Evolutionary conservation across 495 filamentous ascomycete genomes (phyloP), one percentile per base, ranked within the genome.

Genomic region (Darksidea phi): DNA sequence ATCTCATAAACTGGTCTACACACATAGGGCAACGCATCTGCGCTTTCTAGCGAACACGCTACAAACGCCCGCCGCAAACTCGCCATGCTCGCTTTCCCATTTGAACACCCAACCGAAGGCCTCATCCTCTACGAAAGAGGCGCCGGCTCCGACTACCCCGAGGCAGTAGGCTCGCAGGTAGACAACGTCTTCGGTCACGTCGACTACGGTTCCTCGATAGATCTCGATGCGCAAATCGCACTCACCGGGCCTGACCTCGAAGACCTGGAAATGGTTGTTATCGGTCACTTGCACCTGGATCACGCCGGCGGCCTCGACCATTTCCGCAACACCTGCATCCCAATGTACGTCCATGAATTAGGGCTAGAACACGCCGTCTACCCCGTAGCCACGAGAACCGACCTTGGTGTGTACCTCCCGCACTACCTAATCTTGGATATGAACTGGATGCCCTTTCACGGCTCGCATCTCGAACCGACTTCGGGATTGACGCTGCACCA

Each of bases 211-310:
- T 68, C 72, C 1, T 48, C 63, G 0, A 74, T 82, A 37, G 71
- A 75, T 32, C 71, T 83, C 1, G 76, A 76, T 1, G 72, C 67
- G 1, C 78, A 78, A 5, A 78, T 83, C 49, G 68, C 73, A 32
- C 68, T 67, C 1, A 76, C 78, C 0, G 80, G 80, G 3, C 70
- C 81, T 43, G 68, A 76, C 32, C 75, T 83, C 17, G 74, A 78
- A 48, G 79, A 83, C 61, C 66, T 82, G 13, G 80, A 81, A 59
- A 79, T 76, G 32, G 74, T 82, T 1, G 74, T 83, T 15, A 75
- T 83, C 17, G 78, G 81, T 0, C 81, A 83, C 50, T 61, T 83
- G 43, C 81, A 83, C 53, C 61, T 81, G 1, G 79, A 83, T 58
- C 80, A 83, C 66, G 80, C 80, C 0, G 80, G 80, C 0, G 80